Evolutionary conservation across 257 asterid species (phyloP).

Genomic region (Jacaranda mimosifolia): DNA sequence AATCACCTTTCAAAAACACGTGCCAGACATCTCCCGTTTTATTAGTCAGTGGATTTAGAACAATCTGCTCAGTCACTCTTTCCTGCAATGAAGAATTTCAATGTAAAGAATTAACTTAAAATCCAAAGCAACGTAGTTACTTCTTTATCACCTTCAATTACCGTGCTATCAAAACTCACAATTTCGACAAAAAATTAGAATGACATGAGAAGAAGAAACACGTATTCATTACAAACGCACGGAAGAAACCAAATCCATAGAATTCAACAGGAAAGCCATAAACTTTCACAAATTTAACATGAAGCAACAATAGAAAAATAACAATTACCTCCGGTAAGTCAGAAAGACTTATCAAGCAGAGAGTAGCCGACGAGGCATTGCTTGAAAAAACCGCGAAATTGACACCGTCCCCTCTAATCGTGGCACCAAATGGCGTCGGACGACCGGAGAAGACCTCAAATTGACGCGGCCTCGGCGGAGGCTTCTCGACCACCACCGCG

Average conservation of each 20-base stretch:
- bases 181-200: neutral
- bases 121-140: neutral
- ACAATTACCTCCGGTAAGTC: conserved; percentile 69
- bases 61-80: conserved; percentile 80
- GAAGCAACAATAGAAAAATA: conserved; percentile 7
- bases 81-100: conserved; percentile 59
- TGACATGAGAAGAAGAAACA: neutral
- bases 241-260: neutral
- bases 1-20: conserved; percentile 83
- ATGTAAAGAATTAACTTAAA: neutral
- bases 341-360: conserved; percentile 73
- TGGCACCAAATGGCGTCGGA: conserved; percentile 94
- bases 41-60: conserved; percentile 68
- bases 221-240: too few relatives aligned
- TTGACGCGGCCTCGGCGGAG: conserved; percentile 45
- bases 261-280: conserved; percentile 13
- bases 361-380: conserved; percentile 75
- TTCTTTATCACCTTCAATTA: conserved; percentile 9
- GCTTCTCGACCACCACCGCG: conserved; percentile 72
- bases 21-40: conserved; percentile 99
- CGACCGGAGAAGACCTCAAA: conserved; percentile 73
- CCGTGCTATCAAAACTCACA: neutral
- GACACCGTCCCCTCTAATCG: conserved; percentile 82
- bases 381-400: conserved; percentile 75
- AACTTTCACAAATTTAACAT: neutral